Base-by-base conservation (phyloP, 2,329 filamentous ascomycete genomes). In the Pyrenochaeta sp. region DNA sequence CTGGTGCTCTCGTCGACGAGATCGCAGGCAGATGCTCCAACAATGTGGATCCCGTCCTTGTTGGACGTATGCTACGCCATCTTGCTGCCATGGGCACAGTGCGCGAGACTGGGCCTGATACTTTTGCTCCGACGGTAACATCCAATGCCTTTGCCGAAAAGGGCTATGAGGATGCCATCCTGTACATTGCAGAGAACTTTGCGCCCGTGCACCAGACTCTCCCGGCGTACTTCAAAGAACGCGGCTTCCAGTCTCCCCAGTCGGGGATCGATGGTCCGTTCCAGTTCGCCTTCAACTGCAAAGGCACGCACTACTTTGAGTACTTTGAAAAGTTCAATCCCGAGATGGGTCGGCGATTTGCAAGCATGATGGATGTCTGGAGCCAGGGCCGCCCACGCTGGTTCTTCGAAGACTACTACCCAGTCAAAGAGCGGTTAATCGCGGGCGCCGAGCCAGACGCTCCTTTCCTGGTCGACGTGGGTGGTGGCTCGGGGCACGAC, bases 341-440 rank as follows among this genome's bases (percentile, higher is more conserved):
- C 2, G 57, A 61, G n/a, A 55, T 60, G 51, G 61, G 61, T 2
- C 36, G 53, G 6, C 26, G 59, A 4, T 64, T 64, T 31, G 61
- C 53, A 6, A 60, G 58, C 21, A 64, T 64, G 61, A 64, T 64
- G 58, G 52, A 55, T 17, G 38, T 49, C 10, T 64, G 58, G 59
- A 64, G 59, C 36, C 53, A 52, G 17, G 61, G 61, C 0, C 45
- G 60, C 7, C 60, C 58, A 27, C 20, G 56, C 6, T 63, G 58
- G 60, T 62, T 63, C 22, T 35, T 44, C 6, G 13, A 35, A 3
- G 57, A 47, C 1, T 63, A 56, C 27, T 65, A 65, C 17, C 60
- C 61, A 3, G 59, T 65, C 2, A 27, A 47, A 3, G 57, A 63
- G 23, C 48, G 58, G n/a, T 24, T 65, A 19, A 52, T 65, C 13